Base-by-base conservation (phyloP, 2,329 filamentous ascomycete species). In the Samsoniella hepiali region DNA sequence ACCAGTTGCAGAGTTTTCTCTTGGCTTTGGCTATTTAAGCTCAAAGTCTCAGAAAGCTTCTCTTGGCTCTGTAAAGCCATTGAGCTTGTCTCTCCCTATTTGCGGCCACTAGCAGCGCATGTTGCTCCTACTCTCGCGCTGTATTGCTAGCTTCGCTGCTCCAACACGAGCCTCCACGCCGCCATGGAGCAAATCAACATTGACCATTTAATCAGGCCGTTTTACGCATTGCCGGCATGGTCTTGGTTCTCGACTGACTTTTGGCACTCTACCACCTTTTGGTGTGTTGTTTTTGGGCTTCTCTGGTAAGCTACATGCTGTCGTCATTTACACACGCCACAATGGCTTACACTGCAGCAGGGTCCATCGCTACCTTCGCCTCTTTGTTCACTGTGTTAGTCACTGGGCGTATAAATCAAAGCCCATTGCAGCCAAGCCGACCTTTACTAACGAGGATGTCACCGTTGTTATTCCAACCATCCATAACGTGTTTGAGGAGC, bases 391-490 rank as follows among this genome's bases (percentile, higher is more conserved):
- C 74, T 87, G 91, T 71, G 79, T 91, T 70, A 92, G 91, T 70
- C 93, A 96, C 74, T 95, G 91, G 90, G 82, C 82, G 11, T 97
- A 96, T 79, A 90, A 88, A 76, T 93, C 93, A 32, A 91, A 93
- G 66, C 90, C 90, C 49, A 89, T 94, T 62, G 90, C 92, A 47
- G 85, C 87, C 64, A 90, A 92, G 67, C 92, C 94, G n/a, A 88
- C 82, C 51, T 88, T 93, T 73, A 91, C 88, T 34, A 84, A 88
- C 40, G 79, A 91, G 69, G 91, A 98, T 84, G 93, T 97, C 71
- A 97, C 94, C 6, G 92, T 97, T 67, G 91, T 98, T 70, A 91
- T 97, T 65, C 94, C 94, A 8, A 96, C 93, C 11, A 93, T 98
- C 67, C 91, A 96, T 72, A 91, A 93, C 65, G 88, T 87, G 66